phyloP scores from a whole-genome alignment of 2,329 filamentous ascomycete species.

The Trichoderma breve region DNA sequence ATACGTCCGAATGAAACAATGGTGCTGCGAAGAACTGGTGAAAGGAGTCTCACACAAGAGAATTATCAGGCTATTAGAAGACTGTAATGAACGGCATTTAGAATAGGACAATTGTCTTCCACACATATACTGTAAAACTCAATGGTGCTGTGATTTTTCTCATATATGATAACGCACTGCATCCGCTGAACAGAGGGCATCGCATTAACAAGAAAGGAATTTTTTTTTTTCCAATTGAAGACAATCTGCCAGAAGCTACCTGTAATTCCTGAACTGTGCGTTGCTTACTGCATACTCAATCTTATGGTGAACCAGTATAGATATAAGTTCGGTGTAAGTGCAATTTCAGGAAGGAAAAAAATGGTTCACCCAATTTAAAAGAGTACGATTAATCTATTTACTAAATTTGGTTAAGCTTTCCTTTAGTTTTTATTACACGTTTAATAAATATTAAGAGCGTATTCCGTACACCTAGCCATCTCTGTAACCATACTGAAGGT shows the following conservation, averaged over 20 bases:
- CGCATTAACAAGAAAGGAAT: not conserved
- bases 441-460: not conserved
- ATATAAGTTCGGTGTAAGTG: not conserved
- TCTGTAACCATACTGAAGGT: not conserved
- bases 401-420: not conserved
- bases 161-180: not conserved
- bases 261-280: not conserved
- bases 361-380: not conserved
- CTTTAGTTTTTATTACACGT: not conserved
- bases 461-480: not conserved
- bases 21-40: no score
- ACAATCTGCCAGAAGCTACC: not conserved
- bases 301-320: not conserved
- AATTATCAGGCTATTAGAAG: not conserved
- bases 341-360: not conserved
- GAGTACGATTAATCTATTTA: not conserved
- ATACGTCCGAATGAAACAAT: not conserved
- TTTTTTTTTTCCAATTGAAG: not conserved
- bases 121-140: not conserved
- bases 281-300: not conserved
- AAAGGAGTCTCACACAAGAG: not conserved
- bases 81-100: not conserved
- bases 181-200: not conserved
- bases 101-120: not conserved
- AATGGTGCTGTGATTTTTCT: not conserved